Evolutionary conservation across 2,329 filamentous ascomycete species (phyloP).

Genomic region (Arthrinium phaeospermum): DNA sequence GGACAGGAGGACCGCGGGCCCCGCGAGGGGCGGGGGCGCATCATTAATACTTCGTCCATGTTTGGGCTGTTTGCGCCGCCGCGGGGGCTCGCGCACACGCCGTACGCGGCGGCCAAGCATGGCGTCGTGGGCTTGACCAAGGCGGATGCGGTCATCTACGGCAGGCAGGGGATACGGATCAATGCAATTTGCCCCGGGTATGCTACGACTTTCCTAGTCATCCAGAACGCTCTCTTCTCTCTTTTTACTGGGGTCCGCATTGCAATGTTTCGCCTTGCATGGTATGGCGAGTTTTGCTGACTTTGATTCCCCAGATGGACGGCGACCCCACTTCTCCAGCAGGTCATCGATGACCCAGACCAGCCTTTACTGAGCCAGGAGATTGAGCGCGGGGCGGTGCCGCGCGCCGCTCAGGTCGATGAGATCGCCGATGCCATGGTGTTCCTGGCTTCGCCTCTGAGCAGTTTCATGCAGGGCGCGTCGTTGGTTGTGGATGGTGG

Average conservation of each 20-base stretch:
- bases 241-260: too few species aligned
- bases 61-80: slow-evolving; percentile 51
- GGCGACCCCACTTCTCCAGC: too few species aligned
- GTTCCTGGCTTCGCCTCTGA: slow-evolving; percentile 57
- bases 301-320: not conserved
- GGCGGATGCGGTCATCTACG: slow-evolving; percentile 4
- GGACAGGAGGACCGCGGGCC: slow-evolving; percentile 51
- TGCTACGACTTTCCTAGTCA: not conserved
- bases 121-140: slow-evolving; percentile 13
- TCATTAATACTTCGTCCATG: slow-evolving; percentile 61
- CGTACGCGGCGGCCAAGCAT: slow-evolving; percentile 19
- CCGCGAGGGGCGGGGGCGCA: slow-evolving; percentile 52
- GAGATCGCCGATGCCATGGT: slow-evolving; percentile 60
- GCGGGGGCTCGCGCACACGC: not conserved
- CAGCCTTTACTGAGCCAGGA: slow-evolving; percentile 45
- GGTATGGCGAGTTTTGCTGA: slow-evolving; percentile 42
- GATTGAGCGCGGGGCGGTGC: slow-evolving; percentile 51
- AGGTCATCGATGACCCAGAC: slow-evolving; percentile 44
- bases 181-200: not conserved
- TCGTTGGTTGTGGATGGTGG: slow-evolving; percentile 55
- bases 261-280: too few species aligned
- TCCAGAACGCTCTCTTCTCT: too few species aligned
- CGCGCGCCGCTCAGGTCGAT: slow-evolving; percentile 52
- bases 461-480: slow-evolving; percentile 58
- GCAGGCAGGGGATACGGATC: not conserved